Conservation (phyloP, 1,284 basidiomycete genomes). For the Cryptococcus sp. region DNA sequence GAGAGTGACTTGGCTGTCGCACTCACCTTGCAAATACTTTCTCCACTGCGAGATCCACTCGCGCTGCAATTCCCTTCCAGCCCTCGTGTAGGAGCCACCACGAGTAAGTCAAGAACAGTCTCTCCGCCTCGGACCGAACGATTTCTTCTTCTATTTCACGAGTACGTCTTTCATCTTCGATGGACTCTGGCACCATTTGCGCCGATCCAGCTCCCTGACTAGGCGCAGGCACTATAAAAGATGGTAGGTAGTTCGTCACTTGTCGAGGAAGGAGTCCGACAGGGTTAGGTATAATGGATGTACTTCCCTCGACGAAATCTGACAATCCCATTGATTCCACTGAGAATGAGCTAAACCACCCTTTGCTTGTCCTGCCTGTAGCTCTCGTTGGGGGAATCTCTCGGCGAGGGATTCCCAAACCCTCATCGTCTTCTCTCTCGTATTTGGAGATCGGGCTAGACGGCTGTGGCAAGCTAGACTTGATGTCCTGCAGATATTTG, state of each 20-base stretch:
- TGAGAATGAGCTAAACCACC: conserved; percentile 38
- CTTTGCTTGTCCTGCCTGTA: conserved; percentile 1
- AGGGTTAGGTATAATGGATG: conserved; percentile 22
- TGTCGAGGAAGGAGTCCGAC: conserved; percentile 15
- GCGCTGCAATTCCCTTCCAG: conserved; percentile 40
- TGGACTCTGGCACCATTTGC: neutral
- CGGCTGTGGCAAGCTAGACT: conserved; percentile 19
- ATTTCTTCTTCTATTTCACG: conserved; percentile 22
- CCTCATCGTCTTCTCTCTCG: conserved; percentile 8
- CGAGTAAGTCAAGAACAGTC: conserved; percentile 49
- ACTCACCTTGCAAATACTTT: conserved; percentile 44
- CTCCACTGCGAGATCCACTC: conserved; percentile 42
- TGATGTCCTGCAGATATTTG: conserved; percentile 45
- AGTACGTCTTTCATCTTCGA: conserved; percentile 6
- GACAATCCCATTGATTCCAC: conserved; percentile 35
- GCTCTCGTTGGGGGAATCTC: too few relatives aligned
- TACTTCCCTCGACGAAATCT: conserved; percentile 24
- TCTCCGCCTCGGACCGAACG: conserved; percentile 40
- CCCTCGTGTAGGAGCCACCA: conserved; percentile 54
- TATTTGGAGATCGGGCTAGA: neutral
- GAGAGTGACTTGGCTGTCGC: too few relatives aligned
- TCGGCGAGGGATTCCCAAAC: conserved; percentile 3
- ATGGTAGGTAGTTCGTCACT: conserved; percentile 16
- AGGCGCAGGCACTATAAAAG: conserved; percentile 3
- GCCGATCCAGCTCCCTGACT: neutral